Conservation (phyloP, 2,329 filamentous ascomycete species). For the Calonectria pauciramosa region DNA sequence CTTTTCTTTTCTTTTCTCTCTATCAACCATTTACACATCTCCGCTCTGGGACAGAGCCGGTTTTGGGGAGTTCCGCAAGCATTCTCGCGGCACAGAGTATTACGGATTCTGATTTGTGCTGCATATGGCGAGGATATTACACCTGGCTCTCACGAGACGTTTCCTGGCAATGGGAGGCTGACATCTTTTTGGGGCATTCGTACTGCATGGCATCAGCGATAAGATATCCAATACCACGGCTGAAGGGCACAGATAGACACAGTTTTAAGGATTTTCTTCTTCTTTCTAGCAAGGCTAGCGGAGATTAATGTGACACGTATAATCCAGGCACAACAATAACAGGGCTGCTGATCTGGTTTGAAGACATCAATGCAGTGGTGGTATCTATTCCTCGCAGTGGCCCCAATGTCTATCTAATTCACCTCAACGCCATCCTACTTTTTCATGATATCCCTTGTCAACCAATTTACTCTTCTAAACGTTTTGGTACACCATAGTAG, state of each 20-base stretch:
- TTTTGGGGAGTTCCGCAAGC: slow-evolving; percentile 31
- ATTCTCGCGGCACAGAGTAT: slow-evolving; percentile 36
- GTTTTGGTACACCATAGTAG: no score
- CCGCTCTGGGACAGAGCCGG: slow-evolving; percentile 11
- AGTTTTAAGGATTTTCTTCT: slow-evolving; percentile 32
- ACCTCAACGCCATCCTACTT: slow-evolving; percentile 38
- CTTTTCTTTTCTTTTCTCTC: slow-evolving; percentile 46
- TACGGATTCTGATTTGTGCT: slow-evolving; percentile 32
- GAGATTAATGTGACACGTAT: background rate
- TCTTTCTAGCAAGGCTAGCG: slow-evolving; percentile 13
- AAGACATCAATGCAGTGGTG: slow-evolving; percentile 41
- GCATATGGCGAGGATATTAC: slow-evolving; percentile 30
- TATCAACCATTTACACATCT: slow-evolving; percentile 41
- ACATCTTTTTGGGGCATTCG: slow-evolving; percentile 28
- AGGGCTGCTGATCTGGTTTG: background rate
- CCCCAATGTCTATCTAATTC: slow-evolving; percentile 31
- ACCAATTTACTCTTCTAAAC: background rate
- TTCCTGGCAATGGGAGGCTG: slow-evolving; percentile 29
- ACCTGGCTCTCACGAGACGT: slow-evolving; percentile 49
- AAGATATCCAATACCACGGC: slow-evolving; percentile 35
- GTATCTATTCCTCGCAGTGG: slow-evolving; percentile 40
- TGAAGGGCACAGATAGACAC: slow-evolving; percentile 31
- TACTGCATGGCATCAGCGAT: slow-evolving; percentile 34
- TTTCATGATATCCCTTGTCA: slow-evolving; percentile 2
- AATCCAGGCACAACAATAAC: background rate